These are phyloP conservation scores for Nemania sp. DNA, from an alignment of 2,329 filamentous ascomycete genomes.

Conservation along the genomic window DNA sequence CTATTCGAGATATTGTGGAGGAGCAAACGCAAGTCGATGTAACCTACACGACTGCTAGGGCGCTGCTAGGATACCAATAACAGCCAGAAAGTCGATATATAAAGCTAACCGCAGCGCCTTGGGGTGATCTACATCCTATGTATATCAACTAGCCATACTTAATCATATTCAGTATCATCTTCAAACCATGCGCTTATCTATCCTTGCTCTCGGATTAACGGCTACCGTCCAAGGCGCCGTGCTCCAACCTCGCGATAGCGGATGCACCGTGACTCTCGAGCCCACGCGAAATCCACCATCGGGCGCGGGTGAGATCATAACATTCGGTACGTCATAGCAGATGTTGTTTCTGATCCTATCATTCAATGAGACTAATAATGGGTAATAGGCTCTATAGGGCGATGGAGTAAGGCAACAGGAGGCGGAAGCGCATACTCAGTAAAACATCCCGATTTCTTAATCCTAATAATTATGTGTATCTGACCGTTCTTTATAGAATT, in stretches of 20 bases:
- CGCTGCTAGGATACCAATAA: background rate
- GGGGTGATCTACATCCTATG: background rate
- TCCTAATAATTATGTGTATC: background rate
- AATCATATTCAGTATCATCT: background rate
- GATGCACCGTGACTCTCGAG: conserved; percentile 22
- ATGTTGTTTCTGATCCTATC: background rate
- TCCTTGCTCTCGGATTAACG: conserved; percentile 19
- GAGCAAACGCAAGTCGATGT: background rate
- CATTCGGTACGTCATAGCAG: conserved; percentile 2
- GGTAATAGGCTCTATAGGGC: conserved; percentile 4
- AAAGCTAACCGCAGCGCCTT: background rate
- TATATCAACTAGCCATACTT: background rate
- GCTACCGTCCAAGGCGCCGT: conserved; percentile 1
- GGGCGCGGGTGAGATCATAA: background rate
- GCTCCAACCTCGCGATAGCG: conserved; percentile 12
- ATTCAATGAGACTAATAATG: background rate
- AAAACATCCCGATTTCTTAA: background rate
- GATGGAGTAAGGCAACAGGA: conserved; percentile 16
- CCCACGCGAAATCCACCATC: conserved; percentile 2
- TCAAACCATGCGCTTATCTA: conserved; percentile 10
- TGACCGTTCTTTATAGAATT: conserved; percentile 8
- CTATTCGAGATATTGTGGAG: background rate
- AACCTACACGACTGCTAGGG: background rate
- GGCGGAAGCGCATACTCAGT: conserved; percentile 1
- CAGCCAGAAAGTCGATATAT: background rate